Evolutionary conservation across 2,329 filamentous ascomycete genomes (phyloP).

Genomic region (Hypoxylon sp.): DNA sequence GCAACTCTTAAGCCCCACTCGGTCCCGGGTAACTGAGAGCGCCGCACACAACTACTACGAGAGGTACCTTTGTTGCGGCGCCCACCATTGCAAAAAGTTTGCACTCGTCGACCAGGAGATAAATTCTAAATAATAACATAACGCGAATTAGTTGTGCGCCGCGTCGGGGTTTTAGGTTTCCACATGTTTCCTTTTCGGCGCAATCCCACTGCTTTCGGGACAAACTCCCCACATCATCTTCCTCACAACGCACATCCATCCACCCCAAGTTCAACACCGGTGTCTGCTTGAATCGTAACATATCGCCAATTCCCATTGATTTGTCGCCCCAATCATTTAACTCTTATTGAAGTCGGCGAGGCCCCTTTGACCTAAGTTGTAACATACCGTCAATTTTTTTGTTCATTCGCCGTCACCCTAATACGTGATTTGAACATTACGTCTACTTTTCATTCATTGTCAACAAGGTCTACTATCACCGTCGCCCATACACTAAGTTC

Average conservation of each 20-base stretch:
- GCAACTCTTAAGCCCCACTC: not conserved
- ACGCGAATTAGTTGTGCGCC: not conserved
- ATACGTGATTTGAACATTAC: no score
- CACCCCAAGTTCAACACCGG: not conserved
- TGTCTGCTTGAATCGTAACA: not conserved
- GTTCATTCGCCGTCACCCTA: no score
- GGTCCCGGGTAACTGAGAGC: not conserved
- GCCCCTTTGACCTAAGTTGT: no score
- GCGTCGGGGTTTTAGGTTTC: not conserved
- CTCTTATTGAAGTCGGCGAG: no score
- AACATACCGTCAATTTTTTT: no score
- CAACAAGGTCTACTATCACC: no score
- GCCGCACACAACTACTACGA: not conserved
- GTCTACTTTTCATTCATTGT: no score
- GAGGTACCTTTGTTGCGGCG: not conserved
- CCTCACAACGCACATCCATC: not conserved
- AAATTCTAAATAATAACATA: not conserved
- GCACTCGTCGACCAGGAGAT: not conserved
- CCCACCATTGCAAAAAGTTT: not conserved
- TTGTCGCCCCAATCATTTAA: no score
- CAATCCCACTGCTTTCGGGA: not conserved
- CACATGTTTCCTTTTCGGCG: not conserved
- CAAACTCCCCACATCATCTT: not conserved
- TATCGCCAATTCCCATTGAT: not conserved
- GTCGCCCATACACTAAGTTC: no score